Base-by-base conservation (phyloP, 495 filamentous ascomycete genomes). In the Penicillium soppii region DNA sequence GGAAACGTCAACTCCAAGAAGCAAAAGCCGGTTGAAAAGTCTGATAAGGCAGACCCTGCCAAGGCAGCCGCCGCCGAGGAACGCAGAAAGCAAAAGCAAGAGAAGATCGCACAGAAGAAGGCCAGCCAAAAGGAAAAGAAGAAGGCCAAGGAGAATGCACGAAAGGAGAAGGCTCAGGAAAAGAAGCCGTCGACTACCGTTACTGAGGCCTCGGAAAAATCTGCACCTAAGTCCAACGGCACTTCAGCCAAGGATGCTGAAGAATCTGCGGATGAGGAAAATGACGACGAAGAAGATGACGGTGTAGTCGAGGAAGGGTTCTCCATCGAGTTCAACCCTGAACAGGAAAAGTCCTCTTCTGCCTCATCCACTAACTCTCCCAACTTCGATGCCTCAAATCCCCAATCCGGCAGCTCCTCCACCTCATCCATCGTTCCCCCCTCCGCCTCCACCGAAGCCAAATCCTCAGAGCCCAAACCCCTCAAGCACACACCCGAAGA, bases 361-460 rank as follows among this genome's bases (percentile, higher is more conserved):
- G 70, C 72, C 36, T 77, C 80, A 9, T 81, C 85, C 36, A 65
- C 74, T 15, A 69, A 81, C 37, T 89, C 88, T 5, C 82, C 86
- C 9, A 71, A 66, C 15, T 89, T 88, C 59, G 86, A 92, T 59
- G 71, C 74, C 53, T 75, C 78, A 26, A 74, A 75, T 41, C 58
- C 68, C 17, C 72, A 82, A 48, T 88, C 87, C 40, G 79, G 79
- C 53, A 85, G 79, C 43, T 89, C 88, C 32, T 89, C 88, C 15
- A 81, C 86, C 56, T 90, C 86, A 23, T 89, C 86, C 15, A 75
- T 86, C 42, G 67, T 82, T 7, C 79, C 86, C 12, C 81, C 82
- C 26, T 77, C 79, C 48, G 52, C 63, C 41, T 48, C 63, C 48
- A 63, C 50, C 53, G 67, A 71, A 54, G 58, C 56, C 55, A 66